Evolutionary conservation across 2,329 filamentous ascomycete genomes (phyloP), one percentile per base, ranked within the genome.

Genomic region (Hymenoscyphus fructigenus): DNA sequence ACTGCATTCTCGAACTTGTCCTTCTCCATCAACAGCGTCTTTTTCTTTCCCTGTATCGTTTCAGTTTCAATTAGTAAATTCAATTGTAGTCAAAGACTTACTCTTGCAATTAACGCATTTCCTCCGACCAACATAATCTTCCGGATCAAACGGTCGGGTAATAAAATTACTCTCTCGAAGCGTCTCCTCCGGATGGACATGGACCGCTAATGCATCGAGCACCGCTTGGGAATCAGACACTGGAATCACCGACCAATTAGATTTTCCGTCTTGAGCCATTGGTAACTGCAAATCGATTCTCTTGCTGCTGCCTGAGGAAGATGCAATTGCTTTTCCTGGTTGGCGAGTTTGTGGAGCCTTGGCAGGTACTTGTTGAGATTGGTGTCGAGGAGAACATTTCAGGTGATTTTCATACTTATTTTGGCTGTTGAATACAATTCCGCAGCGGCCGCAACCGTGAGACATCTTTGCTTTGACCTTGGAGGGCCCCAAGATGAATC

Each of bases 81-180:
- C 1, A 41, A 47, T 14, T 53, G 34, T 20, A 34, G 9, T 17
- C 10, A 6, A 50, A 55, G 57, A 65, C 67, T 62, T 63, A 66
- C 67, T 47, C 15, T 64, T 63, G 59, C 69, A 70, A 23, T 59
- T 59, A 26, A 58, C 65, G 36, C 66, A 70, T 63, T 69, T 68
- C 14, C 64, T 59, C 53, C 34, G 57, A 60, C 63, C 62, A 20
- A 53, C 47, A 61, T 65, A 60, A 61, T 61, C 62, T 9, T 38
- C n/a, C n/a, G 61, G 36, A 53, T 62, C 56, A 23, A 67, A 67
- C 5, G 59, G 61, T 34, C 66, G 23, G 12, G 65, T 44, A 17
- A 63, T 64, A 36, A 64, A 69, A 12, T 34, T 28, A 36, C 65
- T 65, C 26, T 61, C 15, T 28, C 57, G 9, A 20, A 70, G 66